Evolutionary conservation across 1,284 basidiomycete genomes (phyloP), one percentile per base, ranked within the genome.

Genomic region (Apiotrichum montevideense): DNA sequence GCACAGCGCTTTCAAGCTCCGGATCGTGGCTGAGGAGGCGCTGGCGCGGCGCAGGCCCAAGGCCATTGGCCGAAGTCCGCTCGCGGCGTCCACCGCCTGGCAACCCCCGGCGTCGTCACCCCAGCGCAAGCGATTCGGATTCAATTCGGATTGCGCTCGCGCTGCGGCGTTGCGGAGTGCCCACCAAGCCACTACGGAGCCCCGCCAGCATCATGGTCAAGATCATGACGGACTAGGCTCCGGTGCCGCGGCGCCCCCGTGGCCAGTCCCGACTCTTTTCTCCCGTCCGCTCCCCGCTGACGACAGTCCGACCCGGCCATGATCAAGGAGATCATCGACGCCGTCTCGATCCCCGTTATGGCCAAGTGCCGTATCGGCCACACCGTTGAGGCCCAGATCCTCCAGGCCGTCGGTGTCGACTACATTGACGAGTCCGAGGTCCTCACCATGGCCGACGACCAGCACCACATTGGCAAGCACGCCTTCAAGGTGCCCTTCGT

Each of bases 341-440:
- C 89, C 35, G 90, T 95, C 47, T 93, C 90, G 32, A 92, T 96
- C 69, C 92, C 80, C 50, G 80, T 81, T 64, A 79, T 79, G 77
- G 77, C 78, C 54, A 78, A 78, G 61, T 73, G 74, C 59, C 86
- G 96, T 66, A 98, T 99, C 75, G 96, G 95, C 1, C 95, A 99
- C 79, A 88, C 95, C 66, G 94, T 95, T 59, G 94, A 96, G 78
- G 91, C 91, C 6, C 91, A 94, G 87, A 96, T 98, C 69, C 80
- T 98, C 37, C 92, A 98, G 82, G 84, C 86, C 21, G 83, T 97
- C 71, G 94, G 95, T 9, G 88, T 97, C 52, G 95, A 99, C 79
- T 99, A 98, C 78, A 96, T 99, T 67, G 96, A 98, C 77, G 91
- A 92, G 78, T 92, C 87, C 14, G 95, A 98, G 78, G 96, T 98